phyloP scores from a whole-genome alignment of 495 filamentous ascomycete species.

The Melanomma pulvis-pyrius region DNA sequence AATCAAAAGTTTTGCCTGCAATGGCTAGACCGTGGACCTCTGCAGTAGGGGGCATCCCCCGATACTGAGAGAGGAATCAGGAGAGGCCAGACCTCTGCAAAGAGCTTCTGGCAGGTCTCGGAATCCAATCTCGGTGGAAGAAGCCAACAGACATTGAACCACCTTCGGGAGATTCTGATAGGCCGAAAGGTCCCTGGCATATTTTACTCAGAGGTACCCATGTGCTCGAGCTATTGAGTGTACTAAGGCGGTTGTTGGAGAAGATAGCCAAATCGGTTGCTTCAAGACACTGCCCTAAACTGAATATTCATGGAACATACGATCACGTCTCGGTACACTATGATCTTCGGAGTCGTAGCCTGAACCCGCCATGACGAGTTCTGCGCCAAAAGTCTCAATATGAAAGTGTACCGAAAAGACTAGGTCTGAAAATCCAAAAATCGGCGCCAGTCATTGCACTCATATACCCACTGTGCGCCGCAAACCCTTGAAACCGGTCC shows the following conservation, averaged over 20 bases:
- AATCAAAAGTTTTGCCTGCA: background rate
- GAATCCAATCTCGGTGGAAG: conserved; percentile 24
- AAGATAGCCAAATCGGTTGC: background rate
- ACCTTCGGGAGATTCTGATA: conserved; percentile 21
- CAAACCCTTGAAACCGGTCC: background rate
- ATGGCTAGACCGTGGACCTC: conserved; percentile 15
- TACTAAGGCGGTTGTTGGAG: no score
- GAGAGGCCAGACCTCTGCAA: conserved; percentile 23
- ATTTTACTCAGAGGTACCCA: conserved; percentile 35
- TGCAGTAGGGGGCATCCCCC: conserved; percentile 36
- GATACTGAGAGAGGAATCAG: conserved; percentile 20
- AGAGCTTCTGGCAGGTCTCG: conserved; percentile 23
- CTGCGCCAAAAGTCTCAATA: no score
- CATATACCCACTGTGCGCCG: background rate
- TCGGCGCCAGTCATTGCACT: background rate
- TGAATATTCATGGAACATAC: no score
- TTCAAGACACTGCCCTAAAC: no score
- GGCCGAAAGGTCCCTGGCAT: conserved; percentile 35
- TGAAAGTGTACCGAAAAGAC: background rate
- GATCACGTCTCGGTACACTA: background rate
- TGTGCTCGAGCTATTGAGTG: background rate
- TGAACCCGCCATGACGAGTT: no score
- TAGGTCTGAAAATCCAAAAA: background rate
- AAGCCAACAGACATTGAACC: conserved; percentile 32
- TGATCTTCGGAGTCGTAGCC: background rate